These are phyloP conservation scores for Hyaloperonospora brassicae DNA, from an alignment of 352 stramenopile species.

Conservation along the genomic window DNA sequence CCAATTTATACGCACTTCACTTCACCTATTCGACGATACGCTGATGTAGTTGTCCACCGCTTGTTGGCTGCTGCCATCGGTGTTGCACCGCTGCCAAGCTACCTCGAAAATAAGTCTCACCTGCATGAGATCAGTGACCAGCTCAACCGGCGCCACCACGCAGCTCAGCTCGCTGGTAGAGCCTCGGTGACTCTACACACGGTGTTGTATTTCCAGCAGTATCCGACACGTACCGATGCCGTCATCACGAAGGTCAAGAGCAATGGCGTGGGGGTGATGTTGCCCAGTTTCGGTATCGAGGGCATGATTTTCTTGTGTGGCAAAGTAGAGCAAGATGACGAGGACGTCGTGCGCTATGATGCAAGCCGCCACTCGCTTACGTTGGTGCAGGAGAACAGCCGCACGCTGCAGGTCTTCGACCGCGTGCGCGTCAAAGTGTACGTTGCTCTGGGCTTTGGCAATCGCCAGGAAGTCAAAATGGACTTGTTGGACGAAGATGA, in stretches of 20 bases:
- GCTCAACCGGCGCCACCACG: constrained; percentile 95
- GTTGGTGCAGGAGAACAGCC: constrained; percentile 42
- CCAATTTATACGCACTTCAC: constrained; percentile 99
- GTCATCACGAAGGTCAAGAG: constrained; percentile 95
- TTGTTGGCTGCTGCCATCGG: constrained; percentile 94
- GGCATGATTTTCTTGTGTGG: constrained; percentile 88
- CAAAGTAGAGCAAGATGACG: constrained; percentile 54
- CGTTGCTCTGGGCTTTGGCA: constrained; percentile 66
- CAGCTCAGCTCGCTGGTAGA: constrained; percentile 93
- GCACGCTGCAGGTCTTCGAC: constrained; percentile 71
- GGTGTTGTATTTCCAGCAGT: constrained; percentile 94
- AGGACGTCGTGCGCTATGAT: constrained; percentile 51
- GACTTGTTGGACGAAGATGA: constrained; percentile 50
- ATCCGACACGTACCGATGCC: constrained; percentile 74
- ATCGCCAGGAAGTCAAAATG: constrained; percentile 81
- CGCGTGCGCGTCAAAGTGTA: constrained; percentile 74
- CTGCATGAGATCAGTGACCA: constrained; percentile 94
- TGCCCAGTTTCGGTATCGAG: constrained; percentile 98
- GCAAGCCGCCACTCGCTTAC: constrained; percentile 47
- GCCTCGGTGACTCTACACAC: constrained; percentile 96
- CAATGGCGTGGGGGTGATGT: constrained; percentile 92
- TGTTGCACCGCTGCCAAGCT: constrained; percentile 90
- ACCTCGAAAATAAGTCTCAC: constrained; percentile 90
- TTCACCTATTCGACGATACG: constrained; percentile 96
- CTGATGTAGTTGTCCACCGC: constrained; percentile 97